Percentiles rank a stretch among this genome's conserved stretches.
Evolutionary conservation across 2,329 filamentous ascomycete species (phyloP).

Genomic region (Paecilomyces dactylethromorphus): DNA sequence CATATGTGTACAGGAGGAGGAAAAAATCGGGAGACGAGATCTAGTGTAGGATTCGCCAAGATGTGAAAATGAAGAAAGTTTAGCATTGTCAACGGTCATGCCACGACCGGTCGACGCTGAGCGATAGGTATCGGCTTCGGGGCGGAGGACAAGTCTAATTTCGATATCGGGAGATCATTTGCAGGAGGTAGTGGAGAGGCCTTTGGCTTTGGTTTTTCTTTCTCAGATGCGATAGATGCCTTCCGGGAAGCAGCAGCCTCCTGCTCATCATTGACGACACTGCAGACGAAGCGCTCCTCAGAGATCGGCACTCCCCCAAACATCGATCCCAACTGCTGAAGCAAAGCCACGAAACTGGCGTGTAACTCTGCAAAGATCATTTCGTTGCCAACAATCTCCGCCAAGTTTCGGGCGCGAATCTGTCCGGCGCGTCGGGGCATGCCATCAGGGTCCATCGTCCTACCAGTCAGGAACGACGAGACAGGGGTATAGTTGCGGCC

Average conservation of each 20-base stretch:
- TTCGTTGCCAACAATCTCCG: conserved; percentile 53
- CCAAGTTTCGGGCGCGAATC: conserved; percentile 49
- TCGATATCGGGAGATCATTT: conserved; percentile 25
- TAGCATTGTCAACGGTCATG: conserved; percentile 13
- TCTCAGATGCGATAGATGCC: conserved; percentile 14
- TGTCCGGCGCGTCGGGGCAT: conserved; percentile 47
- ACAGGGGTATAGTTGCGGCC: conserved; percentile 47
- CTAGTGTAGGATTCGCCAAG: neutral
- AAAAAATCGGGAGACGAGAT: neutral
- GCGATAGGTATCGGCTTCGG: conserved; percentile 33
- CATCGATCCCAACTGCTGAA: conserved; percentile 40
- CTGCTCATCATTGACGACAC: conserved; percentile 27
- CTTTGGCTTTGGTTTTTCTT: conserved; percentile 12
- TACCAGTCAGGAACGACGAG: conserved; percentile 53
- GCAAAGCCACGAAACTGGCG: conserved; percentile 46
- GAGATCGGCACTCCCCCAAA: conserved; percentile 39
- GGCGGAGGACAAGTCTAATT: conserved; percentile 25
- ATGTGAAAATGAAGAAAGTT: neutral
- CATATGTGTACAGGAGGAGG: neutral
- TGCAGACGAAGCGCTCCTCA: conserved; percentile 36
- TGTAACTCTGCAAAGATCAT: conserved; percentile 54
- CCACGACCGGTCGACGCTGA: conserved; percentile 27
- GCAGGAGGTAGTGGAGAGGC: conserved; percentile 15
- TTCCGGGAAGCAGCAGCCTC: conserved; percentile 14
- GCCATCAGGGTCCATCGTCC: conserved; percentile 50